Conservation (phyloP, 345 rosid genomes). For the Diplotaxis tenuifolia region DNA sequence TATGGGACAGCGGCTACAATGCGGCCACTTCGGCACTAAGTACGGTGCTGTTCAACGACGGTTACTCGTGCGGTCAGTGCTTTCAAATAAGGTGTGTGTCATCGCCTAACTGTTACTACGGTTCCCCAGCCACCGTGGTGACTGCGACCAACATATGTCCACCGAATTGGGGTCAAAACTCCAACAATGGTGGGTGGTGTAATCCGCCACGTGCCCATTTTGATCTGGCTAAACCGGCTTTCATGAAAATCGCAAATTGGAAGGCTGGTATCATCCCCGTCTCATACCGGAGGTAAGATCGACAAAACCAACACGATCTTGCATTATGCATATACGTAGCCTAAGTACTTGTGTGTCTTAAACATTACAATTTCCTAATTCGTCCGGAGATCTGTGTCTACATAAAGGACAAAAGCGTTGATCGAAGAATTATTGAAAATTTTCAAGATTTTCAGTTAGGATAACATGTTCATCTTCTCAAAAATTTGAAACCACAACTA, state of each 20-base stretch:
- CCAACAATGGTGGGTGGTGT: conserved; percentile 88
- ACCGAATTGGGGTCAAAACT: conserved; percentile 61
- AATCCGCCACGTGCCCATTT: conserved; percentile 83
- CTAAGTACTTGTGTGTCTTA: background rate
- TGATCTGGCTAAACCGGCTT: conserved; percentile 85
- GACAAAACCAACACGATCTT: background rate
- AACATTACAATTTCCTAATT: background rate
- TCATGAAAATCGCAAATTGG: conserved; percentile 83
- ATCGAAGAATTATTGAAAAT: background rate
- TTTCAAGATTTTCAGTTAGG: background rate
- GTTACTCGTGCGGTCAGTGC: conserved; percentile 76
- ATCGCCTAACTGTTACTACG: conserved; percentile 50
- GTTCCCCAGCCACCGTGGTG: conserved; percentile 46
- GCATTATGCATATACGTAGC: background rate
- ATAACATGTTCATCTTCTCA: background rate
- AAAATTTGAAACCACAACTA: background rate
- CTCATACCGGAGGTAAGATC: conserved; percentile 56
- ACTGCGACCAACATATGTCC: conserved; percentile 89
- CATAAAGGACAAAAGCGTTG: background rate
- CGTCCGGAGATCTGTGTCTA: background rate
- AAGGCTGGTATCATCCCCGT: conserved; percentile 82
- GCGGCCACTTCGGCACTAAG: conserved; percentile 71
- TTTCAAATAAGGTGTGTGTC: conserved; percentile 60
- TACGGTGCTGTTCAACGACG: conserved; percentile 65
- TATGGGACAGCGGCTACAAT: conserved; percentile 61